Conservation (phyloP, 1,284 basidiomycete genomes). For the Xerocomus nothofagi region DNA sequence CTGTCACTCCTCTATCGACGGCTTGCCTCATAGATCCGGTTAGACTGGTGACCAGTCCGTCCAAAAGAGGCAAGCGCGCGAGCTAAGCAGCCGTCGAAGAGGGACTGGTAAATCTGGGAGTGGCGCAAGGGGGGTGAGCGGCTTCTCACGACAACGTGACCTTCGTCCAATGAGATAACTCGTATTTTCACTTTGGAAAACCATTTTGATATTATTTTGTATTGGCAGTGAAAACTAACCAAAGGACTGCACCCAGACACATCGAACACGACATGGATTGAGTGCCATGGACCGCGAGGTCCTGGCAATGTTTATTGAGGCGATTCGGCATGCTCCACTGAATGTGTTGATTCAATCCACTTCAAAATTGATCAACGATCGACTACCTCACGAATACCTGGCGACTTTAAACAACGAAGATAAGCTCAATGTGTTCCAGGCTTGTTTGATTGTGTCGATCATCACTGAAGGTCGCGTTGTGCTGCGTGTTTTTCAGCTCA, state of each 20-base stretch:
- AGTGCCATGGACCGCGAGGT: background rate
- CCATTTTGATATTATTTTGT: too few relatives aligned
- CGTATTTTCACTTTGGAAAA: too few relatives aligned
- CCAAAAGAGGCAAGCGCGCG: too few relatives aligned
- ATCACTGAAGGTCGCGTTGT: background rate
- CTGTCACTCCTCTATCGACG: too few relatives aligned
- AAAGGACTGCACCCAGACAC: background rate
- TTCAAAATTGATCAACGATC: background rate
- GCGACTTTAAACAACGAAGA: conserved; percentile 1
- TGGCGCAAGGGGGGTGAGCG: too few relatives aligned
- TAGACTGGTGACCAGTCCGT: too few relatives aligned
- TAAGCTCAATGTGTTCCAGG: background rate
- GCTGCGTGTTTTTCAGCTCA: background rate
- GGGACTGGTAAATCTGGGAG: too few relatives aligned
- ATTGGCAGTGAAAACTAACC: too few relatives aligned
- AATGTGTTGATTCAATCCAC: background rate
- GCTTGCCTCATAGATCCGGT: too few relatives aligned
- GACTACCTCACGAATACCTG: background rate
- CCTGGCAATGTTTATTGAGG: background rate
- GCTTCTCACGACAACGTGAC: too few relatives aligned
- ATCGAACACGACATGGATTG: background rate
- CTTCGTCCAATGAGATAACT: too few relatives aligned
- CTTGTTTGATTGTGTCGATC: background rate
- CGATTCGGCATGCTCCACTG: background rate
- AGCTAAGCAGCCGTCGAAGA: too few relatives aligned